A percentile compares a stretch with the other conserved stretches of the same genome.
Evolutionary conservation across 1,284 basidiomycete genomes (phyloP).

Genomic region (Leccinum huronense): DNA sequence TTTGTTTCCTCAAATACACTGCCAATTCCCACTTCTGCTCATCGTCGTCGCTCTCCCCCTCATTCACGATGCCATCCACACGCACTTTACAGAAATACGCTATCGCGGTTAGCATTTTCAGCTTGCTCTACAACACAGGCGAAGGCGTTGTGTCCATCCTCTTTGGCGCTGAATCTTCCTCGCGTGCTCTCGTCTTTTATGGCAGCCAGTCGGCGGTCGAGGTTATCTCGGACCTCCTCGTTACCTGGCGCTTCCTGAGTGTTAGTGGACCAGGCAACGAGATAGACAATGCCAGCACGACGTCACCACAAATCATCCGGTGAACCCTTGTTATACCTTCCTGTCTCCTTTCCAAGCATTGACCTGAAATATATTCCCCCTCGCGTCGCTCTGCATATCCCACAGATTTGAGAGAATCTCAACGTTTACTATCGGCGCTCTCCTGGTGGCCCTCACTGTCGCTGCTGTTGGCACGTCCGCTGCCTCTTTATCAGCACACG

Average conservation of each 20-base stretch:
- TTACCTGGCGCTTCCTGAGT: constrained; percentile 42
- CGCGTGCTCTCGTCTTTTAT: constrained; percentile 50
- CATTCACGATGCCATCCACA: constrained; percentile 22
- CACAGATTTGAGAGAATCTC: constrained; percentile 41
- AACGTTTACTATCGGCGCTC: constrained; percentile 38
- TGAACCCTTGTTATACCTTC: constrained; percentile 13
- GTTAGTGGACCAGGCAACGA: constrained; percentile 38
- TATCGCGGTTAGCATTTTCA: constrained; percentile 35
- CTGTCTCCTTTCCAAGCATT: not conserved
- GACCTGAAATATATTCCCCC: not conserved
- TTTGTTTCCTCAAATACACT: not conserved
- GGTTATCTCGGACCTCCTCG: constrained; percentile 20
- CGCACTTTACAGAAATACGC: constrained; percentile 33
- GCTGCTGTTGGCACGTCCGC: constrained; percentile 39
- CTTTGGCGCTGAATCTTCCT: constrained; percentile 45
- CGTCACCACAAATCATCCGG: constrained; percentile 31
- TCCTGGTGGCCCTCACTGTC: constrained; percentile 39
- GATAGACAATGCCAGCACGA: constrained; percentile 7
- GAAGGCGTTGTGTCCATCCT: constrained; percentile 41
- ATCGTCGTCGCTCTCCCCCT: not conserved
- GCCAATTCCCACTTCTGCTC: not conserved
- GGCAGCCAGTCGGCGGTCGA: constrained; percentile 43
- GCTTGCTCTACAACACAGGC: constrained; percentile 35
- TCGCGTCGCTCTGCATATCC: not conserved
- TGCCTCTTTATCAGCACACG: constrained; percentile 35